These are phyloP conservation scores for Plasmodium gaboni DNA, from an alignment of 169 alveolate genomes.

Conservation along the genomic window DNA sequence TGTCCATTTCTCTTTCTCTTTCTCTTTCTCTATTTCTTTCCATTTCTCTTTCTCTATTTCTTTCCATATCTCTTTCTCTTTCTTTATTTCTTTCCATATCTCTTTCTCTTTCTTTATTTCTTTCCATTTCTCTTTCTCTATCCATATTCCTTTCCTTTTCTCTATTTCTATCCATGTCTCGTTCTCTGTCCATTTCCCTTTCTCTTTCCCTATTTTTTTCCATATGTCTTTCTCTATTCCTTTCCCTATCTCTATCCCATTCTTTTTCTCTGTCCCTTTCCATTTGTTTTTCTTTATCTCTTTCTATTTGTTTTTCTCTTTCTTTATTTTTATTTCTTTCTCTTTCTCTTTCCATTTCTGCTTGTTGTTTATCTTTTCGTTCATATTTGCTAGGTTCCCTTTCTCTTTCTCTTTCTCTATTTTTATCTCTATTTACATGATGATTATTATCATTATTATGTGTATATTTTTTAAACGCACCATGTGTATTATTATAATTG, in stretches of 20 bases:
- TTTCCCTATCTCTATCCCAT: conserved; percentile 14
- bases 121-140: conserved; percentile 15
- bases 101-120: conserved; percentile 9
- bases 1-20: neutral
- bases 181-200: conserved; percentile 14
- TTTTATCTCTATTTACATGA: conserved; percentile 19
- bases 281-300: neutral
- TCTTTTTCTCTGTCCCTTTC: conserved; percentile 8
- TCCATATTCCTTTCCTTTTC: conserved; percentile 15
- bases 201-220: conserved; percentile 19
- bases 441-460: conserved; percentile 6
- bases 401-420: conserved; percentile 1
- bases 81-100: conserved; percentile 11
- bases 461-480: neutral
- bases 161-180: conserved; percentile 3
- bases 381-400: neutral
- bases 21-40: neutral
- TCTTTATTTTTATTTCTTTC: too few species aligned
- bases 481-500: neutral
- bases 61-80: neutral
- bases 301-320: neutral
- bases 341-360: too few species aligned
- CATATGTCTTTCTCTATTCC: conserved; percentile 10
- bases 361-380: neutral
- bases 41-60: neutral